Evolutionary conservation across 2,329 filamentous ascomycete genomes (phyloP).

Genomic region (Colletotrichum incanum): DNA sequence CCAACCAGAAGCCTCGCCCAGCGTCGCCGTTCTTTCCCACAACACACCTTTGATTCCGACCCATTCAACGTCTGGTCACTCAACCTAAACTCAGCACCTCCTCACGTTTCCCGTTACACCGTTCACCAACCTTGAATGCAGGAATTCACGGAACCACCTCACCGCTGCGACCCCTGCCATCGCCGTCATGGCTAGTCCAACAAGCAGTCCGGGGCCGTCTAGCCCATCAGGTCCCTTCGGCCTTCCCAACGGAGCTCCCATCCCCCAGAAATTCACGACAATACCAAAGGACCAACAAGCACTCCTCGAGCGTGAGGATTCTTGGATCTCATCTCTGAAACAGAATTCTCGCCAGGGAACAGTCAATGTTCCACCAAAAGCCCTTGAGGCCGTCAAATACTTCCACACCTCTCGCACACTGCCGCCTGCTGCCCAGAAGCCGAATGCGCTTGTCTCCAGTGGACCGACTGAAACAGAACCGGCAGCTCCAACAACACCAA

Average conservation of each 20-base stretch:
- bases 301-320: constrained; percentile 53
- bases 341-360: constrained; percentile 45
- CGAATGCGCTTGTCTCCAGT: constrained; percentile 2
- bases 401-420: constrained; percentile 38
- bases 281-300: constrained; percentile 58
- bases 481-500: neutral
- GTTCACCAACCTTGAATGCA: constrained; percentile 15
- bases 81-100: neutral
- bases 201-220: constrained; percentile 35
- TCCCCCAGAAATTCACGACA: constrained; percentile 49
- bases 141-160: neutral
- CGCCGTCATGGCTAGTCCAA: constrained; percentile 22
- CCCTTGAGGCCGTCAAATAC: constrained; percentile 52
- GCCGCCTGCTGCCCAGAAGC: constrained; percentile 40
- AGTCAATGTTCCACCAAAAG: constrained; percentile 54
- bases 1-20: neutral
- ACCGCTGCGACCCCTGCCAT: neutral
- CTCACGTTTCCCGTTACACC: neutral
- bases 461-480: neutral
- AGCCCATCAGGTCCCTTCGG: neutral
- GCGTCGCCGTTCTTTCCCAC: neutral
- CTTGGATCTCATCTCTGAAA: constrained; percentile 55
- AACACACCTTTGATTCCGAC: neutral
- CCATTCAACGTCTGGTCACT: neutral
- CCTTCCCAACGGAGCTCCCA: constrained; percentile 10